A percentile compares a stretch with the other conserved stretches of the same genome.
phyloP scores from a whole-genome alignment of 2,329 filamentous ascomycete species.

The Penicillium sp. region DNA sequence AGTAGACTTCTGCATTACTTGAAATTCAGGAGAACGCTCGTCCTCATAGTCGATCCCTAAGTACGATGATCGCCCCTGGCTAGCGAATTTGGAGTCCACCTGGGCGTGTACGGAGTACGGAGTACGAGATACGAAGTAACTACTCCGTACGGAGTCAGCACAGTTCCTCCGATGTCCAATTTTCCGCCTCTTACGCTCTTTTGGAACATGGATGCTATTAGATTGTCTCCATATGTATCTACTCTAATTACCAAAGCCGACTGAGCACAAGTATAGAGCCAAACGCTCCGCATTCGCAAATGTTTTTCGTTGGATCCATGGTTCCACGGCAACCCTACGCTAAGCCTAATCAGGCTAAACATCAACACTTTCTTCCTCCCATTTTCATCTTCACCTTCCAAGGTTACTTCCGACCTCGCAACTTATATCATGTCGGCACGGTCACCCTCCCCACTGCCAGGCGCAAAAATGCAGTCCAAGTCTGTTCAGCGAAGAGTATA shows the following conservation, averaged over 20 bases:
- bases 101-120: background rate
- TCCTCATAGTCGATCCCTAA: background rate
- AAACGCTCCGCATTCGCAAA: background rate
- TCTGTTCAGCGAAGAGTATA: conserved; percentile 35
- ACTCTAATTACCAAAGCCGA: too few species aligned
- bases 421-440: conserved; percentile 13
- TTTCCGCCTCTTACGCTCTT: too few species aligned
- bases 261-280: too few species aligned
- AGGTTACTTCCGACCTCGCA: background rate
- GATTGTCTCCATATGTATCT: too few species aligned
- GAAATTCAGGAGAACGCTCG: too few species aligned
- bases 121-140: background rate
- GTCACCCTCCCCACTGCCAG: conserved; percentile 12
- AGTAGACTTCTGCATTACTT: too few species aligned
- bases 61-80: background rate
- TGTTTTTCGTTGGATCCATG: background rate
- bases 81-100: background rate
- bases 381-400: background rate
- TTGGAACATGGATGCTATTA: too few species aligned
- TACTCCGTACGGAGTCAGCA: too few species aligned
- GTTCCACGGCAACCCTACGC: conserved; percentile 27
- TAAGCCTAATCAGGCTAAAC: conserved; percentile 28
- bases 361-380: conserved; percentile 25
- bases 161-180: too few species aligned
- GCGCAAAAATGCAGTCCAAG: conserved; percentile 22